A percentile compares a stretch with the other conserved stretches of the same genome.
Evolutionary conservation across 225 moss, liverwort and hornwort genomes (phyloP).

Genomic region (Bryum argenteum): DNA sequence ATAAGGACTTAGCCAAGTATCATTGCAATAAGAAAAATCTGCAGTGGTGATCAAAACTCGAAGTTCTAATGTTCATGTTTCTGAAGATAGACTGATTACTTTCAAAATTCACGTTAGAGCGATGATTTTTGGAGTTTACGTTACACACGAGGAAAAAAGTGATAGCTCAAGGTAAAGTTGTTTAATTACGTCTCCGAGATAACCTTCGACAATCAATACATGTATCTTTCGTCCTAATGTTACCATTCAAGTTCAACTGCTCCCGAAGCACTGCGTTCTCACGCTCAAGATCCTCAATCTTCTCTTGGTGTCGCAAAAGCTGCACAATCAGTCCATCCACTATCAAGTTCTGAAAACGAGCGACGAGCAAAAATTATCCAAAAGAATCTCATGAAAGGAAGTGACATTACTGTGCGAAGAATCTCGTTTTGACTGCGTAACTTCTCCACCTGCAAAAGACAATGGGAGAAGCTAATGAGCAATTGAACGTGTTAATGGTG

Average conservation of each 20-base stretch:
- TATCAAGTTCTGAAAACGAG: neutral
- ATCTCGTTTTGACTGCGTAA: constrained; percentile 56
- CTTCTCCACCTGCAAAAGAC: constrained; percentile 44
- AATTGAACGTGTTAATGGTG: no score
- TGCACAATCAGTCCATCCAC: constrained; percentile 34
- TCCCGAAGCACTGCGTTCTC: constrained; percentile 48
- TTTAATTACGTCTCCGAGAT: constrained; percentile 48
- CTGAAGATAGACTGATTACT: no score
- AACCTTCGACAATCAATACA: constrained; percentile 59
- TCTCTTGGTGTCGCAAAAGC: constrained; percentile 66
- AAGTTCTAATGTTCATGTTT: no score
- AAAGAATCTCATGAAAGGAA: neutral
- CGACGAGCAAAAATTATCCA: constrained; percentile 7
- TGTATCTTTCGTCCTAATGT: neutral
- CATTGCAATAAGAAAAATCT: no score
- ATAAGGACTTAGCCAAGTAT: no score
- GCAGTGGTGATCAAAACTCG: no score
- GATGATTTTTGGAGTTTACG: no score
- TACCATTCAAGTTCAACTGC: constrained; percentile 33
- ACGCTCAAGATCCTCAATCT: constrained; percentile 55
- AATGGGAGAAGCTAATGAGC: neutral
- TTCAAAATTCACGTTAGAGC: no score
- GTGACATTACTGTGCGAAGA: constrained; percentile 48
- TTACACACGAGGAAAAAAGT: neutral
- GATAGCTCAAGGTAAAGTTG: constrained; percentile 1